phyloP scores from a whole-genome alignment of 75 land plant genomes.

The Sequoia sempervirens region DNA sequence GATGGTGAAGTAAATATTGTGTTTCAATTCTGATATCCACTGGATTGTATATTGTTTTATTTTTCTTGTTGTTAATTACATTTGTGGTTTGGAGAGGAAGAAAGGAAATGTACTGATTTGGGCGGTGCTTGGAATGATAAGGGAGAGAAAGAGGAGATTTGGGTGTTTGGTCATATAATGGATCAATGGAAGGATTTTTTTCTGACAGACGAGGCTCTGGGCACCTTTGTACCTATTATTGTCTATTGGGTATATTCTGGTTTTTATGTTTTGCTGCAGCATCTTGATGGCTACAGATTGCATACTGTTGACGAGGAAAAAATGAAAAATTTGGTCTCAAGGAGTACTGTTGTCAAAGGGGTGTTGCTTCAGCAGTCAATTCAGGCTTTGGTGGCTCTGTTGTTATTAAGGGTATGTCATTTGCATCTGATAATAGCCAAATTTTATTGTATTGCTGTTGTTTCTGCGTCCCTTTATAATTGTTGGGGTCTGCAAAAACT shows the following conservation, averaged over 20 bases:
- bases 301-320: slow-evolving; percentile 65
- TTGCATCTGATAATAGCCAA: too few relatives aligned
- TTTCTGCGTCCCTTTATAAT: neutral
- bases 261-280: slow-evolving; percentile 45
- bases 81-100: too few relatives aligned
- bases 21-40: too few relatives aligned
- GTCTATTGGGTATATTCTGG: slow-evolving; percentile 90
- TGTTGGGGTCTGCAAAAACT: neutral
- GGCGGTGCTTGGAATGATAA: neutral
- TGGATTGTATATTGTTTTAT: too few relatives aligned
- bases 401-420: slow-evolving; percentile 47
- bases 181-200: slow-evolving; percentile 22
- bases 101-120: too few relatives aligned
- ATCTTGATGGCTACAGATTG: slow-evolving; percentile 50
- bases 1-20: too few relatives aligned
- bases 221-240: slow-evolving; percentile 64
- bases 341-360: slow-evolving; percentile 48
- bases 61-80: too few relatives aligned
- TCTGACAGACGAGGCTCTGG: slow-evolving; percentile 62
- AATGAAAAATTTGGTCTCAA: slow-evolving; percentile 57
- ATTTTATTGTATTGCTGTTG: neutral
- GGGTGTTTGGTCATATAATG: neutral
- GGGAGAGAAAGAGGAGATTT: neutral
- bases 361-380: slow-evolving; percentile 69
- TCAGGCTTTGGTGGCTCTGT: slow-evolving; percentile 62